Conservation (phyloP, 208 protist species). For the Leishmania gerbilli region DNA sequence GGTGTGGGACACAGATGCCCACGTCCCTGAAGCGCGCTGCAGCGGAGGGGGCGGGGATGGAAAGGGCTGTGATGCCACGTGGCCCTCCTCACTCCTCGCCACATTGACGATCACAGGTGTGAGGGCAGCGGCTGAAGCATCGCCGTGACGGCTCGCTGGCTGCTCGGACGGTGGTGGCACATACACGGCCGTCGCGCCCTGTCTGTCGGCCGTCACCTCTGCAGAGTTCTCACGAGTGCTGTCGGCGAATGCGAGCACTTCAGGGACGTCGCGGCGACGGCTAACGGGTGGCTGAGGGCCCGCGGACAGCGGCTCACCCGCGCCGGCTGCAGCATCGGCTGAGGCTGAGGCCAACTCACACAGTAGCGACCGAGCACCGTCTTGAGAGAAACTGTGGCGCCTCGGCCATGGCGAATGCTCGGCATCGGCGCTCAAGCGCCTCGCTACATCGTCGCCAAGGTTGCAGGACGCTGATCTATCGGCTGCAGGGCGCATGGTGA, state of each 20-base stretch:
- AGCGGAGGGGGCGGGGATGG: neutral
- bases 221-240: neutral
- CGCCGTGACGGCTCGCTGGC: too few relatives aligned
- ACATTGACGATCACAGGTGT: neutral
- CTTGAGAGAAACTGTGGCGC: neutral
- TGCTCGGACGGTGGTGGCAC: neutral
- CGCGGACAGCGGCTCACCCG: neutral
- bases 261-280: neutral
- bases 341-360: constrained; percentile 15
- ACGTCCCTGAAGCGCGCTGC: neutral
- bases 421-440: neutral
- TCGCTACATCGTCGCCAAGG: neutral
- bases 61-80: neutral
- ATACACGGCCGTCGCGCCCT: constrained; percentile 1
- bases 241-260: neutral
- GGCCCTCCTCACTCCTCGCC: neutral
- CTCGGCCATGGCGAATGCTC: neutral
- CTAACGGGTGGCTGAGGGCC: neutral
- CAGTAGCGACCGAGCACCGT: constrained; percentile 20
- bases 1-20: neutral
- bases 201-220: neutral
- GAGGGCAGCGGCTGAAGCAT: neutral
- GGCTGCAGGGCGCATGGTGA: neutral
- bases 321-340: neutral
- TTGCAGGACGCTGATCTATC: neutral